Conservation (phyloP, 345 rosid genomes). For the Hypericum androsaemum region DNA sequence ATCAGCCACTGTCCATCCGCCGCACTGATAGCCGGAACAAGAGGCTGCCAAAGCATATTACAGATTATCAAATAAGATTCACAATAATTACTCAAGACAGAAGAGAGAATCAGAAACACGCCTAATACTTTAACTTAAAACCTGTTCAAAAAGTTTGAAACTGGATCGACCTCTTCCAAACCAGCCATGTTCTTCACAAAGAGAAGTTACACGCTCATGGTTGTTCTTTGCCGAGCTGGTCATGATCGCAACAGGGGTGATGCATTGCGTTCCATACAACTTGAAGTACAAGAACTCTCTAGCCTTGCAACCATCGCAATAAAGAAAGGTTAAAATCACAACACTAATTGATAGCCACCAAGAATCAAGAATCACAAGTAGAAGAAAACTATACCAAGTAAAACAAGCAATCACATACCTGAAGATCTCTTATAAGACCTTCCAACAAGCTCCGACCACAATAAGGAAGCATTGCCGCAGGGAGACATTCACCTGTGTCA, state of each 20-base stretch:
- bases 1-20: conserved; percentile 85
- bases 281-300: conserved; percentile 87
- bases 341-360: background rate
- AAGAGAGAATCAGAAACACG: background rate
- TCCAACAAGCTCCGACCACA: conserved; percentile 89
- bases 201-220: conserved; percentile 62
- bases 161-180: conserved; percentile 84
- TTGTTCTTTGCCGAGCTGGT: conserved; percentile 93
- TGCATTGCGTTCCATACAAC: conserved; percentile 69
- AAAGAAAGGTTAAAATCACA: background rate
- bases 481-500: conserved; percentile 82
- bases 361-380: conserved; percentile 8
- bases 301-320: conserved; percentile 38
- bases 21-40: conserved; percentile 71
- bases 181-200: conserved; percentile 69
- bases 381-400: conserved; percentile 7
- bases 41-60: conserved; percentile 49
- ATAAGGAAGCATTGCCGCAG: conserved; percentile 94
- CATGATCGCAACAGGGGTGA: conserved; percentile 91
- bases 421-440: conserved; percentile 90
- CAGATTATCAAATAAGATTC: conserved; percentile 8
- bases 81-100: background rate
- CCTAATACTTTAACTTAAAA: conserved; percentile 14
- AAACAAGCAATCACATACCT: conserved; percentile 36
- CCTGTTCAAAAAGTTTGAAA: conserved; percentile 94